Percentiles rank a stretch among this genome's conserved stretches.
phyloP scores from a whole-genome alignment of 192 early-diverging fungal genomes.

The Phycomyces blakesleeanus region DNA sequence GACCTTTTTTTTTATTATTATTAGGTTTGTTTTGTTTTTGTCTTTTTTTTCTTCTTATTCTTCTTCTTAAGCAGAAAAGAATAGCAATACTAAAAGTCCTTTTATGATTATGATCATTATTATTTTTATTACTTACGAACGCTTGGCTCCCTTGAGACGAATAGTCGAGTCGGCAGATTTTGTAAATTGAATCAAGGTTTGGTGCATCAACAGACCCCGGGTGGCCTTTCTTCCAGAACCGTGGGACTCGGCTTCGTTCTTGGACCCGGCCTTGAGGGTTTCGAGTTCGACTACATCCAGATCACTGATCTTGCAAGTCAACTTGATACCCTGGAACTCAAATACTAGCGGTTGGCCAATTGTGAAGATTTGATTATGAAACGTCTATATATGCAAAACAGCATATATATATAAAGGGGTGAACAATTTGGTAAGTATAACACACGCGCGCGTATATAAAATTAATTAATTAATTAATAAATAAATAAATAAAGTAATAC shows the following conservation, averaged over 20 bases:
- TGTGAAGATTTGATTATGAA: conserved; percentile 79
- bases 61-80: too few relatives aligned
- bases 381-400: conserved; percentile 41
- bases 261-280: conserved; percentile 41
- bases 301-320: conserved; percentile 39
- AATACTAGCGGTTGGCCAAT: conserved; percentile 73
- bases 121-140: conserved; percentile 11
- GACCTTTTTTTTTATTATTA: too few relatives aligned
- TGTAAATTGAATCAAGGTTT: conserved; percentile 66
- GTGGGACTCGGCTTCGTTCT: conserved; percentile 26
- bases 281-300: conserved; percentile 57
- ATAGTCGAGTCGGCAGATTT: conserved; percentile 73
- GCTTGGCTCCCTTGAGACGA: conserved; percentile 62
- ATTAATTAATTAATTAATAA: too few relatives aligned
- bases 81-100: background rate
- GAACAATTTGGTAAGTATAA: too few relatives aligned
- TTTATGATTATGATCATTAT: background rate
- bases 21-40: too few relatives aligned
- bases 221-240: conserved; percentile 11
- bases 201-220: conserved; percentile 72
- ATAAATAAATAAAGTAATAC: too few relatives aligned
- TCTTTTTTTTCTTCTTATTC: too few relatives aligned
- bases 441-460: too few relatives aligned
- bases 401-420: too few relatives aligned
- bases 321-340: conserved; percentile 77